Base-by-base conservation (phyloP, 441 rosid species). In the Rhodomyrtus psidioides region DNA sequence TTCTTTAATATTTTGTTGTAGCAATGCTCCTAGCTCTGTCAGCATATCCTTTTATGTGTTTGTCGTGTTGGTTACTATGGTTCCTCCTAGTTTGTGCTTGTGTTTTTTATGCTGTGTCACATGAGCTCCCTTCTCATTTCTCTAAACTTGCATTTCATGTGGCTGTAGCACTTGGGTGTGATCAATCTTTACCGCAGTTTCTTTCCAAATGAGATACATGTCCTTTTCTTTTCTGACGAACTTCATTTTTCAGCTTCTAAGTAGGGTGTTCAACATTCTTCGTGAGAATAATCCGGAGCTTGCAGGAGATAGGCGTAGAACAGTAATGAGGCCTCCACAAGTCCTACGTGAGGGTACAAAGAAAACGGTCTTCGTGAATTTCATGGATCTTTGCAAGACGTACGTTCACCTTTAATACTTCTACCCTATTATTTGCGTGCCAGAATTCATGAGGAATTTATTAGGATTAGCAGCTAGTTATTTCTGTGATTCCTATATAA, bases 331-430 rank as follows among this genome's bases (percentile, higher is more conserved):
- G 88, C 96, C 95, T 53, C 96, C 96, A 4, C 94, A 95, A 88
- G 95, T 94, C 84, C 94, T 94, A 87, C 95, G 93, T 56, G 96
- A 95, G 87, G 95, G 96, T n/a, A 95, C 95, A 84, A 94, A 94
- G 94, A 95, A 94, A 90, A 94, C 96, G 9, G 93, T 92, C 53
- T 94, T 95, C 83, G 96, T 92, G 88, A 95, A 94, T 89, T 95
- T 94, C 85, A 93, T 92, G 97, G 98, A 94, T 89, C 93, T 94
- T 87, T 95, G 97, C 94, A 93, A 90, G 88, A 92, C 94, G 95
- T 95, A 91, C 59, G 95, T 86, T 82, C 70, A 42, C 34, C 46
- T 30, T 58, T 54, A 28, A 26, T 83, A 13, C 60, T 82, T 83
- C 26, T 74, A 46, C 26, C 34, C 55, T 26, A 79, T 79, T 51